Percentiles rank a stretch among this genome's conserved stretches.
Conservation (phyloP, 1,284 basidiomycete genomes). For the Cutaneotrichosporon arboriforme region DNA sequence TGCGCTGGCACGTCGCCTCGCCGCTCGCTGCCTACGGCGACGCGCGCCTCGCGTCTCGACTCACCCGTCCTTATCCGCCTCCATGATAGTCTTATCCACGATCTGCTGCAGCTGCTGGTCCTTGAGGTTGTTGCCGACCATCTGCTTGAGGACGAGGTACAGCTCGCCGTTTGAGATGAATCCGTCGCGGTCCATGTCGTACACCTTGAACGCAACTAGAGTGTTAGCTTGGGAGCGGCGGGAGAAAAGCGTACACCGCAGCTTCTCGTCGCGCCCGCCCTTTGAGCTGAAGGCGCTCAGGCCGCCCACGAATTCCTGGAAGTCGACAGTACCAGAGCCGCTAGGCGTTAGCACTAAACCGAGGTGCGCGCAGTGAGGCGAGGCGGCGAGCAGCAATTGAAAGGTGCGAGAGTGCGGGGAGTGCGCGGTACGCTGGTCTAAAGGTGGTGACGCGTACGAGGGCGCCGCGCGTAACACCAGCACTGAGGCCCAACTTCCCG, state of each 20-base stretch:
- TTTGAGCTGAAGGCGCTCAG: slow-evolving; percentile 94
- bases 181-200: slow-evolving; percentile 96
- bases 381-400: background rate
- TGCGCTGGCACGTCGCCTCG: no score
- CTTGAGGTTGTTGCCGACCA: slow-evolving; percentile 99
- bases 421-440: background rate
- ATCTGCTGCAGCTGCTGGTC: slow-evolving; percentile 99
- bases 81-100: slow-evolving; percentile 99
- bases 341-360: slow-evolving; percentile 53
- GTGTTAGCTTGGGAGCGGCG: background rate
- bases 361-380: background rate
- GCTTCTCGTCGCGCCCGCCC: slow-evolving; percentile 92
- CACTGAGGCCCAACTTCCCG: no score
- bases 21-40: no score
- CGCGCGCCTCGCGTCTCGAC: no score
- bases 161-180: slow-evolving; percentile 98
- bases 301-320: slow-evolving; percentile 97
- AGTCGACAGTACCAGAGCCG: slow-evolving; percentile 96
- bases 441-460: no score
- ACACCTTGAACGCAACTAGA: slow-evolving; percentile 96
- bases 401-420: background rate
- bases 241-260: slow-evolving; percentile 63
- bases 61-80: slow-evolving; percentile 85
- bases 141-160: slow-evolving; percentile 98
- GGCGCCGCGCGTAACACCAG: no score